These are phyloP conservation scores for Biscutella auriculata DNA, from an alignment of 441 rosid species.

Conservation along the genomic window DNA sequence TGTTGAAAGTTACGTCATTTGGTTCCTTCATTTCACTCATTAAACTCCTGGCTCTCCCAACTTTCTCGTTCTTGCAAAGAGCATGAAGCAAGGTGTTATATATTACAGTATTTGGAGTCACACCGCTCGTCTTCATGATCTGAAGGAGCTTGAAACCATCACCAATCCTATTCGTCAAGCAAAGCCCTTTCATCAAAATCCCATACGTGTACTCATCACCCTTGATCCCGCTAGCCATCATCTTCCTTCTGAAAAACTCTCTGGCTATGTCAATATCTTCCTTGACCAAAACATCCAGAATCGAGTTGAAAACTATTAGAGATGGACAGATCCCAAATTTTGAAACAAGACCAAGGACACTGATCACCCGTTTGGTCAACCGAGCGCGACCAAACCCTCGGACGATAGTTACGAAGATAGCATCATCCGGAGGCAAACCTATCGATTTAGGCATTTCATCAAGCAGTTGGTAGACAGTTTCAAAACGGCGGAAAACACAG, in stretches of 20 bases:
- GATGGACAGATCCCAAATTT: conserved; percentile 47
- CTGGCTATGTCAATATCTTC: conserved; percentile 77
- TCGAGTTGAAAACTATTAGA: conserved; percentile 51
- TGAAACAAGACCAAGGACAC: conserved; percentile 39
- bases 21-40: conserved; percentile 63
- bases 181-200: conserved; percentile 85
- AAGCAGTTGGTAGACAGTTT: conserved; percentile 54
- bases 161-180: conserved; percentile 68
- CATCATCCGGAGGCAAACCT: conserved; percentile 59
- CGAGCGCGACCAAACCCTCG: conserved; percentile 62
- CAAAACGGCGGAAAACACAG: conserved; percentile 50
- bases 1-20: conserved; percentile 59
- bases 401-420: conserved; percentile 47
- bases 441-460: conserved; percentile 70
- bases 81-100: conserved; percentile 67
- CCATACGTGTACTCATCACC: conserved; percentile 82
- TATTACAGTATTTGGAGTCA: conserved; percentile 46
- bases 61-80: conserved; percentile 63
- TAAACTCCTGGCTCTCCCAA: conserved; percentile 71
- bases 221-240: conserved; percentile 51
- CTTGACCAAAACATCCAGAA: conserved; percentile 68
- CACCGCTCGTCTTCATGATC: conserved; percentile 38
- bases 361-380: conserved; percentile 35
- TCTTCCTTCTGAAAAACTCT: conserved; percentile 54
- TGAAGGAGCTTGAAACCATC: conserved; percentile 82